Base-by-base conservation (phyloP, 192 early-diverging fungal species). In the Lunasporangiospora selenospora region DNA sequence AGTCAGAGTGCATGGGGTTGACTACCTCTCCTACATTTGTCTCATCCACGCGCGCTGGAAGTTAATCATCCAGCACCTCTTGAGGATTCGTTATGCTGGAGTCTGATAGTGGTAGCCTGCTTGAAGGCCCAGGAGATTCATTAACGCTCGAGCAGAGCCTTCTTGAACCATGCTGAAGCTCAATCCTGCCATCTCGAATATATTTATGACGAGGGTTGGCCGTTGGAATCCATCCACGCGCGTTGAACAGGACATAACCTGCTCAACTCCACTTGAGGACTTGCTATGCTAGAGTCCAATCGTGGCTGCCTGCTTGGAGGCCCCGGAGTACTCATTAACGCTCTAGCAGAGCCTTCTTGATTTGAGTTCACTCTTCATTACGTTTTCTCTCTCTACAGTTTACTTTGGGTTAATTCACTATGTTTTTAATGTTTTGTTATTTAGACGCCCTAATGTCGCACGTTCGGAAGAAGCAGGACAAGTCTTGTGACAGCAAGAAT, bases 291-390 rank as follows among this genome's bases (percentile, higher is more conserved):
- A 65, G 53, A 65, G 37, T 55, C 45, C 45, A 48, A 40, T 48
- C 23, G 44, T 53, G 51, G 53, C 18, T 23, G 45, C 53, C 53
- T 65, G 53, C 52, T 65, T 65, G 53, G 53, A 41, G 30, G 0
- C 52, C 44, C 27, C 23, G 53, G 45, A 65, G 62, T 49, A 55
- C 34, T 65, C 62, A 55, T 21, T 40, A 65, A 56, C 62, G 53
- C 51, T 65, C 53, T 65, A 41, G 52, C 44, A 53, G 26, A 63
- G 61, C 52, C 52, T 64, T 64, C 27, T 64, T 64, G 38, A 33
- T 18, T 64, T 54, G 61, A 64, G 61, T 13, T 46, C 61, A 52
- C 51, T 29, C 30, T 10, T 6, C 46, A 12, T 9, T 48, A 29
- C 6, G 32, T 51, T 18, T 13, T 31, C 7, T 16, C 30, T 21